These are phyloP conservation scores for Ligustrum vulgare DNA, from an alignment of 257 asterid species.

Conservation along the genomic window DNA sequence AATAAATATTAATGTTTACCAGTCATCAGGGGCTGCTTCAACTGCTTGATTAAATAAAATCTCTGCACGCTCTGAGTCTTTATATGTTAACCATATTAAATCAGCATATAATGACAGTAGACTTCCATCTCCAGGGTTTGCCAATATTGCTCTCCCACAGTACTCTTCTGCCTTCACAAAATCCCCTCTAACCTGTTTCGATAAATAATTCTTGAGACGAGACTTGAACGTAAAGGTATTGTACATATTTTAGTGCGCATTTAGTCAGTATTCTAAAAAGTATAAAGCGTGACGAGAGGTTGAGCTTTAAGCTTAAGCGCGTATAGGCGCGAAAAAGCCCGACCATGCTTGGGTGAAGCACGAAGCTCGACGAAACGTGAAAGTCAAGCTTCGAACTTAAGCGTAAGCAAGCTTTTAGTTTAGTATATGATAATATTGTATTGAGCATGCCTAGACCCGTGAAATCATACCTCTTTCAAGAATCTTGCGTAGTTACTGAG, in stretches of 20 bases:
- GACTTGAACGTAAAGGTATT: no score
- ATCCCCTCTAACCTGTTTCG: slow-evolving; percentile 42
- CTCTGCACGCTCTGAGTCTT: slow-evolving; percentile 43
- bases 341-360: no score
- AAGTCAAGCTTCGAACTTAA: no score
- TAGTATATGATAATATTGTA: no score
- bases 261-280: no score
- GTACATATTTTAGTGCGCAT: no score
- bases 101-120: slow-evolving; percentile 47
- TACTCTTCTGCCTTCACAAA: slow-evolving; percentile 46
- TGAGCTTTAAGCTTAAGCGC: no score
- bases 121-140: slow-evolving; percentile 40
- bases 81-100: slow-evolving; percentile 40
- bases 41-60: slow-evolving; percentile 43
- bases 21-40: slow-evolving; percentile 44
- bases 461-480: slow-evolving; percentile 47
- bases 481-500: slow-evolving; percentile 59
- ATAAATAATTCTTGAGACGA: background rate
- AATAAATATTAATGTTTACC: slow-evolving; percentile 29
- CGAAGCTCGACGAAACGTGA: no score
- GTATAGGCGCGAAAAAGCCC: no score
- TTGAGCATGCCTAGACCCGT: no score
- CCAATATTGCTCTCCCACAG: slow-evolving; percentile 55
- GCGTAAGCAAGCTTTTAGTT: no score
- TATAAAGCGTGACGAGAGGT: no score